These are phyloP conservation scores for Apiotrichum porosum DNA, from an alignment of 1,284 basidiomycete species.

Conservation along the genomic window DNA sequence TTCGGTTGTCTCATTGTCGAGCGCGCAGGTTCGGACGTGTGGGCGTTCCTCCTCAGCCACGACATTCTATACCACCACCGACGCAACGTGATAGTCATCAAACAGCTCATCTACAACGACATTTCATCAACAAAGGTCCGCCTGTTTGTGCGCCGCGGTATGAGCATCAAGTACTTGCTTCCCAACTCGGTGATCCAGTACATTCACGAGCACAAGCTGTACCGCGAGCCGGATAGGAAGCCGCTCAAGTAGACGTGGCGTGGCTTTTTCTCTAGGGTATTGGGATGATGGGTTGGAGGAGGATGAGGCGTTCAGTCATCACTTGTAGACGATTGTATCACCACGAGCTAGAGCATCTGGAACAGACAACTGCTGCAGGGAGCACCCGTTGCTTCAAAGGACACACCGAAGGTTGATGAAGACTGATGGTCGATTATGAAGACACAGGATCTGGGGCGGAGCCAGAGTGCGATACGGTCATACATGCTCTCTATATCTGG, in stretches of 20 bases:
- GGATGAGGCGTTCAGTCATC: too few relatives aligned
- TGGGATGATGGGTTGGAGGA: background rate
- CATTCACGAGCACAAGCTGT: conserved; percentile 60
- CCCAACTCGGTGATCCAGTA: conserved; percentile 91
- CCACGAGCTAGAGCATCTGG: background rate
- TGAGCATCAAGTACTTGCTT: conserved; percentile 88
- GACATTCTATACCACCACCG: conserved; percentile 55
- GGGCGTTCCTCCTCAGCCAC: conserved; percentile 56
- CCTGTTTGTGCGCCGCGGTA: conserved; percentile 83
- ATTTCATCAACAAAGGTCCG: conserved; percentile 91
- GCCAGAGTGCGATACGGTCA: too few relatives aligned
- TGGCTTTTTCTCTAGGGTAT: too few relatives aligned
- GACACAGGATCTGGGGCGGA: too few relatives aligned
- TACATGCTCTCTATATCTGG: too few relatives aligned
- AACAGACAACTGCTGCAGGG: too few relatives aligned
- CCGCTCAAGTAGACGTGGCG: conserved; percentile 1
- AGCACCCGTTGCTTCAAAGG: too few relatives aligned
- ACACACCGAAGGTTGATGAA: too few relatives aligned
- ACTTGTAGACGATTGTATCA: background rate
- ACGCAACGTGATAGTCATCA: conserved; percentile 87
- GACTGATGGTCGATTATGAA: too few relatives aligned
- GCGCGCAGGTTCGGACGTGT: conserved; percentile 86
- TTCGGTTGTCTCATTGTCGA: conserved; percentile 96
- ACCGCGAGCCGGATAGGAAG: conserved; percentile 28
- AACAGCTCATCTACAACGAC: conserved; percentile 97